phyloP scores from a whole-genome alignment of 345 rosid genomes.

The Camelina sativa region DNA sequence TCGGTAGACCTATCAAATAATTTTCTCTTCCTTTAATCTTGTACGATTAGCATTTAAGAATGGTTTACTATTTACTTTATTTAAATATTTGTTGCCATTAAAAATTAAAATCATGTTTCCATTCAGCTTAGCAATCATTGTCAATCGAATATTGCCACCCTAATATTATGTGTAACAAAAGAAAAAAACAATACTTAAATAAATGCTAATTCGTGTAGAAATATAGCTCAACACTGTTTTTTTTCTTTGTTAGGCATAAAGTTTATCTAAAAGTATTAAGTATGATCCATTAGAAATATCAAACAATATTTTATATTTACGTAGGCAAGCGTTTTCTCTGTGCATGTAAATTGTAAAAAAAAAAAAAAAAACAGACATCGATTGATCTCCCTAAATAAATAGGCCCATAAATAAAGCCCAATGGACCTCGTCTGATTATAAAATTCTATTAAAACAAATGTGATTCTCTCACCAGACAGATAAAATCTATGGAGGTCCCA shows the following conservation, averaged over 20 bases:
- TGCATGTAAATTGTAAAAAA: background rate
- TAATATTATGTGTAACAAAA: conserved; percentile 26
- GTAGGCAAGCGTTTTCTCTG: background rate
- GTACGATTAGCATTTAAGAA: conserved; percentile 60
- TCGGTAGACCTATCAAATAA: conserved; percentile 50
- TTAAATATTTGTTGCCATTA: conserved; percentile 27
- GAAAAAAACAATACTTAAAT: background rate
- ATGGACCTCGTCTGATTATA: background rate
- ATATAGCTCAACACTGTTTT: background rate
- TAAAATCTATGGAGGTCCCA: conserved; percentile 44
- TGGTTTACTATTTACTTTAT: conserved; percentile 43
- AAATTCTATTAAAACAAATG: background rate
- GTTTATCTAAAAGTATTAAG: background rate
- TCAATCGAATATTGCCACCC: conserved; percentile 39
- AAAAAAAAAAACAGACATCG: background rate
- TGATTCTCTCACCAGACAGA: conserved; percentile 29
- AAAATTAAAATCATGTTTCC: conserved; percentile 59
- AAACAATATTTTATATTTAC: background rate
- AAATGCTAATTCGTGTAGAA: background rate
- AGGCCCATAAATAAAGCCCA: conserved; percentile 20
- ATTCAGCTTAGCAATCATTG: conserved; percentile 64
- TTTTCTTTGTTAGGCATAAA: conserved; percentile 1
- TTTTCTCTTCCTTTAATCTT: conserved; percentile 56
- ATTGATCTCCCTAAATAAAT: background rate
- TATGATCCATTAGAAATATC: background rate